phyloP scores from a whole-genome alignment of 495 filamentous ascomycete species.

The Echria macrotheca region DNA sequence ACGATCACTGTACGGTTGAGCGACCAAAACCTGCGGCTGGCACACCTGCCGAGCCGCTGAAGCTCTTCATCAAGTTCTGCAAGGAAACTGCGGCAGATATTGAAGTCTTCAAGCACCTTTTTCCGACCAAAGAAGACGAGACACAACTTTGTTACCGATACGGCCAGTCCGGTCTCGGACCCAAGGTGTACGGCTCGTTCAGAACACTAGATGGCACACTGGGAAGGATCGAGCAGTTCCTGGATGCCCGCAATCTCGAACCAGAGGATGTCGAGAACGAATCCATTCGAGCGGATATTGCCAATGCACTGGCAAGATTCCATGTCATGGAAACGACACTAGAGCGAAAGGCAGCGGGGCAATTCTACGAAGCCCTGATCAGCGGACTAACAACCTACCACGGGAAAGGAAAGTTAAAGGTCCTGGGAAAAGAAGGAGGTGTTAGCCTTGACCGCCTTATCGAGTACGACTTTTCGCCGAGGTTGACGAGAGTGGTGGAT shows the following conservation, averaged over 20 bases:
- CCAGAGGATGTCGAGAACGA: conserved; percentile 27
- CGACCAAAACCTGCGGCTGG: conserved; percentile 14
- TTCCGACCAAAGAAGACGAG: conserved; percentile 26
- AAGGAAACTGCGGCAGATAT: conserved; percentile 12
- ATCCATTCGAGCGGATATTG: conserved; percentile 28
- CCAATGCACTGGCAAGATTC: conserved; percentile 21
- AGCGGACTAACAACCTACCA: conserved; percentile 20
- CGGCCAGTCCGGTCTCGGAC: conserved; percentile 24
- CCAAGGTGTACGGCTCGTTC: conserved; percentile 28
- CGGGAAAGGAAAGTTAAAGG: conserved; percentile 25
- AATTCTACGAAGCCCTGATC: conserved; percentile 21
- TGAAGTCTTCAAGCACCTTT: conserved; percentile 25
- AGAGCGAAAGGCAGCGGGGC: conserved; percentile 15
- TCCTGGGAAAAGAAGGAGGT: conserved; percentile 22
- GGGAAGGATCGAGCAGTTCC: conserved; percentile 28
- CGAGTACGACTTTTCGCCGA: conserved; percentile 24
- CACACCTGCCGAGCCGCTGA: conserved; percentile 17
- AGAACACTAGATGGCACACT: conserved; percentile 25
- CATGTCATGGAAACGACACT: conserved; percentile 20
- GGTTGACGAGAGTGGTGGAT: conserved; percentile 16
- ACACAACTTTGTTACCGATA: conserved; percentile 25
- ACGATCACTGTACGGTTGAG: conserved; percentile 24
- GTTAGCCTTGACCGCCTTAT: conserved; percentile 24
- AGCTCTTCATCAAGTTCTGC: conserved; percentile 29
- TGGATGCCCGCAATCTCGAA: conserved; percentile 26